Percentiles rank a stretch among this genome's conserved stretches.
These are phyloP conservation scores for Mycena vitilis DNA, from an alignment of 768 basidiomycete genomes.

Conservation along the genomic window DNA sequence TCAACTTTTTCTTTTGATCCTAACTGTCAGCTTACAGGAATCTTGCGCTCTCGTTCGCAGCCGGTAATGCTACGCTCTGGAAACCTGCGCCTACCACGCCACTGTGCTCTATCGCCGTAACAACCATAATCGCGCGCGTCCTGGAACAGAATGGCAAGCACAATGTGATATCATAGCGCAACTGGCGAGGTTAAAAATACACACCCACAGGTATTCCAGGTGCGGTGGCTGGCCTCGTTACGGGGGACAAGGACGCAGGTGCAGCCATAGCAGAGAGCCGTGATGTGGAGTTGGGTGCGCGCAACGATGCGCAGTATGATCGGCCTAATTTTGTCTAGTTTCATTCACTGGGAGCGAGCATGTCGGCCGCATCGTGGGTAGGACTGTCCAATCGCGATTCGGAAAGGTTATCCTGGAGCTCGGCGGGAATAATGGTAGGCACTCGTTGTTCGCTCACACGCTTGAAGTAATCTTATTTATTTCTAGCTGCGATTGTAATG, in stretches of 20 bases:
- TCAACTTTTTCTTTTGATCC: not conserved
- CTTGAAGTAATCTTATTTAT: slow-evolving; percentile 28
- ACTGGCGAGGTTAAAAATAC: slow-evolving; percentile 15
- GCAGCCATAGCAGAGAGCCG: slow-evolving; percentile 79
- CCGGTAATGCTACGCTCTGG: slow-evolving; percentile 95
- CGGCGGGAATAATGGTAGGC: slow-evolving; percentile 93
- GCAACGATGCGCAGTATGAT: slow-evolving; percentile 16
- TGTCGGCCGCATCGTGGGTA: slow-evolving; percentile 90
- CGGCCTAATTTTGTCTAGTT: slow-evolving; percentile 58
- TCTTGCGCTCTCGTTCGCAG: slow-evolving; percentile 85
- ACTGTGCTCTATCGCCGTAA: slow-evolving; percentile 90
- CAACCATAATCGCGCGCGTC: slow-evolving; percentile 83
- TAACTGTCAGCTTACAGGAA: slow-evolving; percentile 69
- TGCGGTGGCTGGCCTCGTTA: slow-evolving; percentile 84
- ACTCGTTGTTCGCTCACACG: slow-evolving; percentile 29
- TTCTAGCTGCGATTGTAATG: slow-evolving; percentile 88
- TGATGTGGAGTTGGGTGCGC: slow-evolving; percentile 81
- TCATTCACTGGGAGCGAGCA: slow-evolving; percentile 96
- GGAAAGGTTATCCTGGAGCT: slow-evolving; percentile 92
- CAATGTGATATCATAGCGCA: not conserved
- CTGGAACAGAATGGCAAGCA: slow-evolving; percentile 76
- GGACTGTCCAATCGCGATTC: slow-evolving; percentile 86
- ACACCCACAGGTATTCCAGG: slow-evolving; percentile 65
- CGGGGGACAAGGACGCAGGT: slow-evolving; percentile 85
- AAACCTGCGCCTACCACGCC: slow-evolving; percentile 94